Evolutionary conservation across 2,329 filamentous ascomycete genomes (phyloP).

Genomic region (Penicillium vulpinum): DNA sequence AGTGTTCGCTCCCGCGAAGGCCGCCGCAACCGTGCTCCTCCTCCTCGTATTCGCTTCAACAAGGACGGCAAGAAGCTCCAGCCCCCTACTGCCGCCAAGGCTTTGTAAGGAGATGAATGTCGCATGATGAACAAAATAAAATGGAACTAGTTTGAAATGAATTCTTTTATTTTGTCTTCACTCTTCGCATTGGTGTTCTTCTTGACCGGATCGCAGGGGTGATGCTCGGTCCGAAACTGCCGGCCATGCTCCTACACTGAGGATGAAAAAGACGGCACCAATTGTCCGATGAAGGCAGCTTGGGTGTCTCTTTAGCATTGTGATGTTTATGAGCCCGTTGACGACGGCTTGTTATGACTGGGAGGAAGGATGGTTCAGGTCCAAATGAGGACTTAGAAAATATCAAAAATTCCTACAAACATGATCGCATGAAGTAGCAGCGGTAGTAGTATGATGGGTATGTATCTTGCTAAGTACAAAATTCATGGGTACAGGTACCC

Average conservation of each 20-base stretch:
- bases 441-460: not conserved
- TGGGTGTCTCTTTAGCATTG: slow-evolving; percentile 10
- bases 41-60: slow-evolving; percentile 98
- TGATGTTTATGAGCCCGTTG: slow-evolving; percentile 15
- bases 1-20: slow-evolving; percentile 97
- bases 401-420: slow-evolving; percentile 25
- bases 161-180: slow-evolving; percentile 39
- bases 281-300: slow-evolving; percentile 12
- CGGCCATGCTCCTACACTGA: slow-evolving; percentile 12
- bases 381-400: slow-evolving; percentile 20
- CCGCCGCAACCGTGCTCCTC: slow-evolving; percentile 97
- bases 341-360: slow-evolving; percentile 24
- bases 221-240: slow-evolving; percentile 11
- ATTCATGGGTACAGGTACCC: slow-evolving; percentile 53
- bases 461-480: slow-evolving; percentile 1
- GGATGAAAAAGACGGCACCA: slow-evolving; percentile 20
- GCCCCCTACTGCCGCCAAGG: slow-evolving; percentile 76
- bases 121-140: slow-evolving; percentile 34
- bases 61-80: slow-evolving; percentile 99
- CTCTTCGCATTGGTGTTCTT: slow-evolving; percentile 33
- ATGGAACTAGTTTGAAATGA: slow-evolving; percentile 39
- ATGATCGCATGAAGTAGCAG: slow-evolving; percentile 2
- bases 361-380: slow-evolving; percentile 18
- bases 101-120: slow-evolving; percentile 42
- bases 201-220: slow-evolving; percentile 17